Evolutionary conservation across 1,284 basidiomycete genomes (phyloP), one percentile per base, ranked within the genome.

Genomic region (Trichosporon sp.): DNA sequence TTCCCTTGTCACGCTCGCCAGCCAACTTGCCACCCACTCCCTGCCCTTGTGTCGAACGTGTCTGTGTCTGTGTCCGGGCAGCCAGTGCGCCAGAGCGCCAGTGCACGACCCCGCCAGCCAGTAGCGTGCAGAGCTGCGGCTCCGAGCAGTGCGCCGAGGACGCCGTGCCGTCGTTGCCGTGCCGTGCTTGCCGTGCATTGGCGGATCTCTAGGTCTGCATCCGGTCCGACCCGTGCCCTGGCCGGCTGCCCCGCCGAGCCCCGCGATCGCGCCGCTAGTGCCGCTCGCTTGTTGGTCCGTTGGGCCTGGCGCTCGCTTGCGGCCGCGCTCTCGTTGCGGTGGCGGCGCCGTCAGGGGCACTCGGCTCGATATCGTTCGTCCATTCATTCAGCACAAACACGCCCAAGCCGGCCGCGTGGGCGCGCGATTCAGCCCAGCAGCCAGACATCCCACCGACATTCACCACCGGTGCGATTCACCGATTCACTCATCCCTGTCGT

Each of bases 301-400:
- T 51, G n/a, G 56, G 27, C n/a, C 29, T 3, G 29, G 18, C 27
- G 15, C 29, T 60, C 56, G 56, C 56, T 60, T 31, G 56, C 27
- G 56, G 56, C 56, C 56, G 56, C 56, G 7, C 29, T 60, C 29
- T 9, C 21, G 27, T n/a, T 32, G 56, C 56, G 56, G 29, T 60
- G 56, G 56, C 56, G 56, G 56, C 56, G 56, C 56, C 56, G 29
- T 60, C 56, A 60, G 56, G 56, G 56, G 29, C 27, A 8, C 4
- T 4, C 3, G 27, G 29, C 27, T 32, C 56, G 56, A 60, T 60
- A 60, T 60, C 56, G 56, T 60, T 32, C 29, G 29, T 60, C 56
- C 56, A 60, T 60, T 60, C 56, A 60, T 31, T 60, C 56, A 60
- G 11, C 29, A 60, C 56, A 60, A 60, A 60, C 56, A 60, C 23